Evolutionary conservation across 2,329 filamentous ascomycete genomes (phyloP), one percentile per base, ranked within the genome.

Genomic region (Pseudogymnoascus sp.): DNA sequence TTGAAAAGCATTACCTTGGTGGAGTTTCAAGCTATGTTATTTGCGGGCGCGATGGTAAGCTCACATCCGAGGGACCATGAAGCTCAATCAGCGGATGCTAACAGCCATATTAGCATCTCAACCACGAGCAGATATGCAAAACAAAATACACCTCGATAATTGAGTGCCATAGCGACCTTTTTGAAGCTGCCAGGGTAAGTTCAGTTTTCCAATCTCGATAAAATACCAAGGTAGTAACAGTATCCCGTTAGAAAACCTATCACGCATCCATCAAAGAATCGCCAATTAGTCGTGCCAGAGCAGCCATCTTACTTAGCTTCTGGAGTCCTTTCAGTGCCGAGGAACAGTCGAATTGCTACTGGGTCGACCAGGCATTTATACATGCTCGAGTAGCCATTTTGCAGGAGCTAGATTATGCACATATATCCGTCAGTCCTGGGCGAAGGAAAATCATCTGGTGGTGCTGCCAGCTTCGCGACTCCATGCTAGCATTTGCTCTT

Each of bases 321-420:
- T 63, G 62, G 62, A 63, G 62, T 23, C 62, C 62, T 23, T 63
- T 51, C 62, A 57, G 41, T 36, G 19, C 62, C n/a, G 62, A 63
- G 39, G 41, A 57, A 37, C 62, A 63, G 16, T 51, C 41, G n/a
- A 63, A 63, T 60, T 51, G 16, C 23, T 63, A 63, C 62, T 63
- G 62, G 62, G 39, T 63, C 21, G 62, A 63, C 19, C 62, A 54
- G n/a, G 62, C 62, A 13, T 63, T 63, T 25, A 63, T 31, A 57
- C 23, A 63, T 60, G 62, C 62, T 14, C 14, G 45, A 13, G 39
- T 28, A 25, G 62, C 41, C 14, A 37, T 45, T 19, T 37, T 63
- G 7, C 62, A 63, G 10, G 51, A 63, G 28, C 62, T 51, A 25
- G 43, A 57, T 23, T 31, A 60, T 34, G 39, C 28, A 2, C 45